A percentile compares a stretch with the other conserved stretches of the same genome.
Evolutionary conservation across 768 basidiomycete genomes (phyloP).

Genomic region (Tylopilus sp.): DNA sequence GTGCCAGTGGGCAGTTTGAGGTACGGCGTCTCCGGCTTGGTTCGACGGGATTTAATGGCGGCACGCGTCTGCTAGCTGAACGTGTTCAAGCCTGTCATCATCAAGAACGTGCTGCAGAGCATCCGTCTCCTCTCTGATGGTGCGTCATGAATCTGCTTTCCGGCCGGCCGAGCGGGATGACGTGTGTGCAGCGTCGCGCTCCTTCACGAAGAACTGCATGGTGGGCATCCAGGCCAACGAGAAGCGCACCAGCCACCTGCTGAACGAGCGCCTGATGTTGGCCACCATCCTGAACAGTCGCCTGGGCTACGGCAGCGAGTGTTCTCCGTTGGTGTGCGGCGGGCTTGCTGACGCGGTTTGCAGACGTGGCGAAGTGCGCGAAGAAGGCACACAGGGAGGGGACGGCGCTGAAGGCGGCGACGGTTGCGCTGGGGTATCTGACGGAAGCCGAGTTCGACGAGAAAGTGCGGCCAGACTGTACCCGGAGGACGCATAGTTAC

Average conservation of each 20-base stretch:
- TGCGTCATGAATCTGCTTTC: slow-evolving; percentile 29
- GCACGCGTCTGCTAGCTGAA: slow-evolving; percentile 61
- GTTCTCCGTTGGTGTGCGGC: slow-evolving; percentile 1
- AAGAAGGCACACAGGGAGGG: slow-evolving; percentile 99
- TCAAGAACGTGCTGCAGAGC: slow-evolving; percentile 96
- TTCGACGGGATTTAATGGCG: slow-evolving; percentile 5
- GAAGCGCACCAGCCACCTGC: slow-evolving; percentile 79
- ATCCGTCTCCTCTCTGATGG: slow-evolving; percentile 93
- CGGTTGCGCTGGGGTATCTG: slow-evolving; percentile 81
- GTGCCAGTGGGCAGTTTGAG: slow-evolving; percentile 97
- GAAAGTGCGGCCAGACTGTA: slow-evolving; percentile 87
- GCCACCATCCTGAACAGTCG: slow-evolving; percentile 96
- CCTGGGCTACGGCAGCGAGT: slow-evolving; percentile 95
- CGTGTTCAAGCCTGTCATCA: slow-evolving; percentile 98
- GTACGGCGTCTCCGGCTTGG: slow-evolving; percentile 39
- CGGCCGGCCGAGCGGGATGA: slow-evolving; percentile 4
- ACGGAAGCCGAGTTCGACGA: slow-evolving; percentile 90
- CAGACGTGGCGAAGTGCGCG: slow-evolving; percentile 96
- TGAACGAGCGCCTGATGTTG: slow-evolving; percentile 97
- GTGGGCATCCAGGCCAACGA: slow-evolving; percentile 97
- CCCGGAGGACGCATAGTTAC: slow-evolving; percentile 51
- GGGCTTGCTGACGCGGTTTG: slow-evolving; percentile 9
- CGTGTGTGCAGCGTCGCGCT: slow-evolving; percentile 61
- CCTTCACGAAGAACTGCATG: slow-evolving; percentile 96
- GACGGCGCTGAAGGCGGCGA: slow-evolving; percentile 92